Base-by-base conservation (phyloP, 2,329 filamentous ascomycete genomes). In the Penicillium griseofulvum region DNA sequence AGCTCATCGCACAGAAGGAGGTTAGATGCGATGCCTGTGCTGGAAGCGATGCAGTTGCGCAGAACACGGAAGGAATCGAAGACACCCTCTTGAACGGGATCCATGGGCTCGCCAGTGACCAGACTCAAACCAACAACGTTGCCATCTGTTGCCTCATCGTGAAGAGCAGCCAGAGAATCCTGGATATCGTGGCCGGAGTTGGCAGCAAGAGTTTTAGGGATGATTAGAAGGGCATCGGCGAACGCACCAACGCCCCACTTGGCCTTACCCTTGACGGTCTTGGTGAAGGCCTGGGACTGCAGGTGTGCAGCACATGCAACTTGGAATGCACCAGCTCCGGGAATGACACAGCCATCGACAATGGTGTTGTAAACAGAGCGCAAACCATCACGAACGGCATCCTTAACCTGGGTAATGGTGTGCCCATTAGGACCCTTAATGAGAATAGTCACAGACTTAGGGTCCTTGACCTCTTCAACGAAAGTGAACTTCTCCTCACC, bases 401-500 rank as follows among this genome's bases (percentile, higher is more conserved):
- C 94, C 63, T 91, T 96, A 70, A 99, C 91, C 76, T 99, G 94
- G 14, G 89, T 87, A 68, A 99, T 99, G 58, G 93, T 97, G 80
- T 99, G 94, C 70, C 87, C 82, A 77, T 99, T 99, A 61, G 94
- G 94, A 24, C 94, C 94, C 82, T 97, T 99, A 82, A 99, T 97
- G 68, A 99, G 83, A 31, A 99, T 81, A 16, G 94, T 99, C 44
- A 99, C 94, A 1, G 93, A 97, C 81, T 99, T 99, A 59, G 94
- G 90, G 59, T 97, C 91, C 82, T 97, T 97, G 69, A 99, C 94
- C 67, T 99, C 94, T 77, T 99, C 94, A 58, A 99, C 83, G 72
- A 99, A 99, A 6, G 94, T 99, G 80, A 90, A 99, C 81, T 99
- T 99, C 81, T 99, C 94, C 81, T 99, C 94, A 59, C 94, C 94